Evolutionary conservation across 257 asterid species (phyloP), one percentile per base, ranked within the genome.

Genomic region (Pogostemon cablin): DNA sequence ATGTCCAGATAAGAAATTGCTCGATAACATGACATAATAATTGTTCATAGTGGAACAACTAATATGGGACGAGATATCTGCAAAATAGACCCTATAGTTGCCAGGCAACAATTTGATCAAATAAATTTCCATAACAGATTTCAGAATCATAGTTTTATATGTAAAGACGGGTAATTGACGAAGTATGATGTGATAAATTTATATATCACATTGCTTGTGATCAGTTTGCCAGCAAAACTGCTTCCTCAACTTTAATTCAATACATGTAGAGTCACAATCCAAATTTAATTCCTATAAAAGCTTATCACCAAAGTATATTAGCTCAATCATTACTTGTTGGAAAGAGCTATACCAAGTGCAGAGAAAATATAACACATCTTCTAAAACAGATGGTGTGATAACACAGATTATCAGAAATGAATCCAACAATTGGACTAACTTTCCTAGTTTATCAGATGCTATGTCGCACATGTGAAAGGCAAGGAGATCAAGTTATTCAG

Each of bases 281-380:
- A 65, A 35, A 61, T 48, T 43, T 12, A 57, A 46, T 32, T 69
- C 67, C 49, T 43, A 25, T 25, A 60, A 49, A 70, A 35, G 38
- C 43, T 25, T 10, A 72, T 42, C 63, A 34, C 38, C 5, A 12
- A 59, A n/a, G 32, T 38, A 57, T 41, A 57, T 41, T 40, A 6
- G 40, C 64, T 41, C 44, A 41, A 62, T 67, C 38, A 50, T n/a
- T 9, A 25, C 46, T 39, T 49, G 12, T 34, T 47, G 17, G 12
- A 59, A 3, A 38, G 52, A 71, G 49, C 12, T 62, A 9, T 34
- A 49, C 66, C 52, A 20, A 9, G 17, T 41, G 67, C 9, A 62
- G 39, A 15, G 53, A 62, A 61, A 42, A 41, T 9, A 5, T 35
- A 11, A 10, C 17, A 15, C 47, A 59, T 38, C 38, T 47, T 10